phyloP scores from a whole-genome alignment of 192 early-diverging fungal species.

The Coemansia sp. region DNA sequence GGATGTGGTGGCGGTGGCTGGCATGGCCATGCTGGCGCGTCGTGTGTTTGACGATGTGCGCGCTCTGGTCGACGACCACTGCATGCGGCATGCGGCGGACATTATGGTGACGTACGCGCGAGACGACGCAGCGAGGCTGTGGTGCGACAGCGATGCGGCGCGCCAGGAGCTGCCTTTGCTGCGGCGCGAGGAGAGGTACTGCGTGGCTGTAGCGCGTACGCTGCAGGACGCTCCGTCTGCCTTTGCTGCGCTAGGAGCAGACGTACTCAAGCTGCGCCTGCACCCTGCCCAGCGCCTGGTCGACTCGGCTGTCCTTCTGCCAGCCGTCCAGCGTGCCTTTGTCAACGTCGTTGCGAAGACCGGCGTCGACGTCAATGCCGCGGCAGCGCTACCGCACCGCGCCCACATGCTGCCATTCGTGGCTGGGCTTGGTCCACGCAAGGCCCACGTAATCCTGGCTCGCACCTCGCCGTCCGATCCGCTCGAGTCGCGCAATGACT shows the following conservation, averaged over 20 bases:
- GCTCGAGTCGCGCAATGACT: conserved; percentile 66
- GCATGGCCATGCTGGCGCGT: conserved; percentile 71
- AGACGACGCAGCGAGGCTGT: conserved; percentile 86
- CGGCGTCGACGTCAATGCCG: conserved; percentile 90
- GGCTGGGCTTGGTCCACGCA: conserved; percentile 89
- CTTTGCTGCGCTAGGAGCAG: conserved; percentile 71
- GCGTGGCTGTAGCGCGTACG: conserved; percentile 76
- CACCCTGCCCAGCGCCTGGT: conserved; percentile 74
- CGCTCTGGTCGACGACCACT: conserved; percentile 54
- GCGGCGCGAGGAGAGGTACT: conserved; percentile 76
- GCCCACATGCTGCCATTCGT: conserved; percentile 80
- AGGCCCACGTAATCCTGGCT: conserved; percentile 72
- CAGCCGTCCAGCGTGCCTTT: conserved; percentile 76
- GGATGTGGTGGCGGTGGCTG: conserved; percentile 79
- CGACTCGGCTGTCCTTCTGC: conserved; percentile 63
- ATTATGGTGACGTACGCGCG: conserved; percentile 68
- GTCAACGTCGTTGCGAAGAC: conserved; percentile 79
- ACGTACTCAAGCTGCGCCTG: conserved; percentile 62
- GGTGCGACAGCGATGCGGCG: conserved; percentile 74
- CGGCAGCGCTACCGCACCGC: conserved; percentile 63
- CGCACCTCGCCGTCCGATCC: not conserved
- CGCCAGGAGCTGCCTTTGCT: conserved; percentile 66
- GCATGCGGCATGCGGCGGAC: conserved; percentile 50
- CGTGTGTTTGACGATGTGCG: conserved; percentile 69
- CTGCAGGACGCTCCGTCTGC: conserved; percentile 80